phyloP scores from a whole-genome alignment of 352 stramenopile species.

The Phytophthora europaea region DNA sequence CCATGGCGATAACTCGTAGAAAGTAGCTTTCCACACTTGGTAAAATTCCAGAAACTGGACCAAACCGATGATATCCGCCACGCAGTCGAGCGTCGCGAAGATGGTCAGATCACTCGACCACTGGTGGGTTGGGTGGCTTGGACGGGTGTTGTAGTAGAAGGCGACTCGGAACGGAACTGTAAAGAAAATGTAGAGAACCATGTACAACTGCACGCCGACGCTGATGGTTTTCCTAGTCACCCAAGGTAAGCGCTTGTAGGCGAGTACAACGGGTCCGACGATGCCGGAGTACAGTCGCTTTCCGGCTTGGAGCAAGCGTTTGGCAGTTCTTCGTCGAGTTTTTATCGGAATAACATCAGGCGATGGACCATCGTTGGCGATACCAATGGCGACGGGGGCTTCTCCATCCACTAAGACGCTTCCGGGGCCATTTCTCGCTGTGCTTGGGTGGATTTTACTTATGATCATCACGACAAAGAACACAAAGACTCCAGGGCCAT shows the following conservation, averaged over 20 bases:
- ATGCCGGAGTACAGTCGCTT: conserved; percentile 5
- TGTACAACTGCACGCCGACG: conserved; percentile 13
- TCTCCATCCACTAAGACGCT: background rate
- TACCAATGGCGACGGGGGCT: background rate
- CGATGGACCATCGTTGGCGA: background rate
- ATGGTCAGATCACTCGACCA: conserved; percentile 61
- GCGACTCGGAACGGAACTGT: conserved; percentile 32
- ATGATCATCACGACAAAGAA: background rate
- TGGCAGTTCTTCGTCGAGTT: background rate
- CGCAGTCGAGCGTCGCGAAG: conserved; percentile 47
- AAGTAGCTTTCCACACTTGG: conserved; percentile 44
- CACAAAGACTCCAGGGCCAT: background rate
- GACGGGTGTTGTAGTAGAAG: conserved; percentile 27
- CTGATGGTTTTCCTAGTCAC: conserved; percentile 27
- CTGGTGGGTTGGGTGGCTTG: background rate
- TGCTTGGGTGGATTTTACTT: conserved; percentile 2
- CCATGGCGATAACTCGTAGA: conserved; percentile 51
- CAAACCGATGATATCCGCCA: conserved; percentile 56
- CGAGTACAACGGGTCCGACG: background rate
- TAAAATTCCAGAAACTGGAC: conserved; percentile 61
- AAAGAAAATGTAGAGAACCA: conserved; percentile 34
- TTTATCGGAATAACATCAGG: background rate
- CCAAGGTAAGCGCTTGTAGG: conserved; percentile 22
- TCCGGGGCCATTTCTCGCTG: background rate
- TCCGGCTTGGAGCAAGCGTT: background rate